Evolutionary conservation across 106 monocot species (phyloP).

Genomic region (Alisma plantagoaquatica): DNA sequence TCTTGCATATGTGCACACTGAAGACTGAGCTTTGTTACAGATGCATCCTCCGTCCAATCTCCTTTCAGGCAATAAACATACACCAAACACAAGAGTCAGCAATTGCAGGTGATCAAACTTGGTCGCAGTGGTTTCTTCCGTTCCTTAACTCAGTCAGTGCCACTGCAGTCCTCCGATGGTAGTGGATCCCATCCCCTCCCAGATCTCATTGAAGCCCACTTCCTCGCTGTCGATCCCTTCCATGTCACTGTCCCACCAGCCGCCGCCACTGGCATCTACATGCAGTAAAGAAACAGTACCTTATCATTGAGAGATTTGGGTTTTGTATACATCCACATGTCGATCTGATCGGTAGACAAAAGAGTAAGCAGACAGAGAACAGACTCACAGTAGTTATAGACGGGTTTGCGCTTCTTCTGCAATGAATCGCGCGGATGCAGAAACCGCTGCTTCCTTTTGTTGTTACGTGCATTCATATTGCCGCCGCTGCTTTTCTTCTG

Average conservation of each 20-base stretch:
- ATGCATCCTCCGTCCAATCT: too few relatives aligned
- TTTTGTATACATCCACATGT: neutral
- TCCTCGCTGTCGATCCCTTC: constrained; percentile 86
- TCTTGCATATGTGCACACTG: too few relatives aligned
- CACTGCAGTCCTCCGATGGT: constrained; percentile 78
- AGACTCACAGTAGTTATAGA: constrained; percentile 76
- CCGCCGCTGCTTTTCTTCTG: constrained; percentile 19
- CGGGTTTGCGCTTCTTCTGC: constrained; percentile 10
- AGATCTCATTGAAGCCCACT: constrained; percentile 63
- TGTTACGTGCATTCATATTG: too few relatives aligned
- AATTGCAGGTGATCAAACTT: too few relatives aligned
- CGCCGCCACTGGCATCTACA: constrained; percentile 79
- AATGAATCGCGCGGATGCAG: neutral
- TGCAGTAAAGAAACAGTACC: neutral
- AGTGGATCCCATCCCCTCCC: constrained; percentile 92
- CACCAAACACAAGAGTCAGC: too few relatives aligned
- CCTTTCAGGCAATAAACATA: too few relatives aligned
- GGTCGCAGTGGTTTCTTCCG: too few relatives aligned
- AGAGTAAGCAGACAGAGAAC: neutral
- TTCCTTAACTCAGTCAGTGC: constrained; percentile 33
- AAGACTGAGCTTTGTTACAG: too few relatives aligned
- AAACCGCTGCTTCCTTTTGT: too few relatives aligned
- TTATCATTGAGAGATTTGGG: neutral
- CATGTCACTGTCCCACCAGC: constrained; percentile 68
- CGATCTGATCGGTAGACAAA: neutral